Evolutionary conservation across 805 yeast species (phyloP).

Genomic region (Starmerella vaccinii): DNA sequence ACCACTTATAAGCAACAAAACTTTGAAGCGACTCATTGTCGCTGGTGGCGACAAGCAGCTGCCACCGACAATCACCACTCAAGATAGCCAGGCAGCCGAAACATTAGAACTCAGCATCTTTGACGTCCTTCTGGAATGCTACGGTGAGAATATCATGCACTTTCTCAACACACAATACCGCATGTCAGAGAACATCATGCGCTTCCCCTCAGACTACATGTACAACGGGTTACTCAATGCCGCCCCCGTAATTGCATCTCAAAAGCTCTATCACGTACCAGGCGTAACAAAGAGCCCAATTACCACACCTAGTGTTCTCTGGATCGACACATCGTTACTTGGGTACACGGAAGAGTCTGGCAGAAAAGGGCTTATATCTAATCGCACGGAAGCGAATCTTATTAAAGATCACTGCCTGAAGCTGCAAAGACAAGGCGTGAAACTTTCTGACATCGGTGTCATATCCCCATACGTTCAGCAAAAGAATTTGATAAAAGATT

Average conservation of each 20-base stretch:
- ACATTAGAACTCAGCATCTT: neutral
- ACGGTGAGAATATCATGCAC: neutral
- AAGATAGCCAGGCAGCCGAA: neutral
- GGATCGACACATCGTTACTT: neutral
- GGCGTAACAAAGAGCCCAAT: neutral
- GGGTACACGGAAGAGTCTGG: neutral
- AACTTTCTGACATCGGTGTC: neutral
- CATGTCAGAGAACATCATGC: neutral
- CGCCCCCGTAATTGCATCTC: neutral
- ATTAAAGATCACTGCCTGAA: neutral
- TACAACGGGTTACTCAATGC: neutral
- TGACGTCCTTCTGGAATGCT: neutral
- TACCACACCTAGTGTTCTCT: neutral
- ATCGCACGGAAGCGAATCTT: neutral
- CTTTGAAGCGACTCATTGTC: neutral
- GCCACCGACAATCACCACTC: neutral
- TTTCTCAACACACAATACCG: neutral
- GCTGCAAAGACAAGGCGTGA: neutral
- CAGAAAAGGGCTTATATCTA: neutral
- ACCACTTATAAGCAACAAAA: neutral
- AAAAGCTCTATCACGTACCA: neutral
- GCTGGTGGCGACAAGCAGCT: neutral
- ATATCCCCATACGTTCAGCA: neutral
- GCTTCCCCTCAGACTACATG: neutral
- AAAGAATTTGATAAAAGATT: neutral